Evolutionary conservation across 306 rosid species (phyloP).

Genomic region (Lathyrus aphaca): DNA sequence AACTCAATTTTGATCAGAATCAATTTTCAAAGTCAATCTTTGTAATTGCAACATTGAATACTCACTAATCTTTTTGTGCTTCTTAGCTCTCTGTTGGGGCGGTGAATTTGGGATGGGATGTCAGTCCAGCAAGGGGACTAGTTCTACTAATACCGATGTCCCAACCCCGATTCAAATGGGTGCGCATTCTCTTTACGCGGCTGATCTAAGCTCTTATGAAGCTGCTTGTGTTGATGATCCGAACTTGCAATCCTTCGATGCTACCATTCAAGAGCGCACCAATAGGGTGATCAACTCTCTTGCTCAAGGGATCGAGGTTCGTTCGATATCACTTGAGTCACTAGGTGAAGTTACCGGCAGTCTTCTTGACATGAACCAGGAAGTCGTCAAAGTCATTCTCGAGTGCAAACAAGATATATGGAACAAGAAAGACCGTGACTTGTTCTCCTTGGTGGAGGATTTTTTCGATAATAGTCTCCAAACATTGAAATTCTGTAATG

Average conservation of each 20-base stretch:
- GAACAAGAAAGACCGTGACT: slow-evolving; percentile 55
- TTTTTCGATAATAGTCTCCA: slow-evolving; percentile 72
- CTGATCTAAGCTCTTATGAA: slow-evolving; percentile 79
- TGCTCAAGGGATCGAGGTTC: slow-evolving; percentile 57
- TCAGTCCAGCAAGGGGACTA: slow-evolving; percentile 55
- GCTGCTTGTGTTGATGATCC: slow-evolving; percentile 68
- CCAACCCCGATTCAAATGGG: slow-evolving; percentile 50
- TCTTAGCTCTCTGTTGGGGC: slow-evolving; percentile 7
- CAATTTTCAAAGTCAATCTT: not conserved
- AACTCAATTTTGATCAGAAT: not conserved
- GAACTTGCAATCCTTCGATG: slow-evolving; percentile 70
- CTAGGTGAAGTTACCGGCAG: slow-evolving; percentile 71
- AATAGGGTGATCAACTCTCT: slow-evolving; percentile 68
- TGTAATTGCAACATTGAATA: not conserved
- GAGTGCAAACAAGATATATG: slow-evolving; percentile 72
- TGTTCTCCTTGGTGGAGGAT: slow-evolving; percentile 63
- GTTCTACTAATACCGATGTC: slow-evolving; percentile 30
- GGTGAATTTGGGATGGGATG: slow-evolving; percentile 66
- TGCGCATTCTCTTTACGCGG: slow-evolving; percentile 45
- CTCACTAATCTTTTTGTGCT: slow-evolving; percentile 5
- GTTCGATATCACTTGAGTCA: slow-evolving; percentile 69
- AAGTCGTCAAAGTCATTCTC: slow-evolving; percentile 66
- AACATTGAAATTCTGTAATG: slow-evolving; percentile 71
- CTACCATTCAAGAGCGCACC: slow-evolving; percentile 63
- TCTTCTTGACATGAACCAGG: slow-evolving; percentile 77